Conservation (phyloP, 139 green algal genomes). For the Chlorella ohadii region DNA sequence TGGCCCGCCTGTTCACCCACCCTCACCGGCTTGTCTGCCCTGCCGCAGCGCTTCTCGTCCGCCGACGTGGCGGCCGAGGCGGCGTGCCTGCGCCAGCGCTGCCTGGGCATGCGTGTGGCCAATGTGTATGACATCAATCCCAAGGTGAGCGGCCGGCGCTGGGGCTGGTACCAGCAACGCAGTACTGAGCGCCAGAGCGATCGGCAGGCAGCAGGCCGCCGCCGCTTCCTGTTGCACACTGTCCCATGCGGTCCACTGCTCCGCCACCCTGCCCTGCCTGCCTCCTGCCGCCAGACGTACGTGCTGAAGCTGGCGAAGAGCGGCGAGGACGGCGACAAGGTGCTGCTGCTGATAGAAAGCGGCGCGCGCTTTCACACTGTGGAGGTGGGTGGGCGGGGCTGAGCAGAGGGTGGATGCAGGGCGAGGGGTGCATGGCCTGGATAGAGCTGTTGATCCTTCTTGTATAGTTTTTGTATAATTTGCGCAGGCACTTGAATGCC, state of each 20-base stretch:
- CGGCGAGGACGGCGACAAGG: conserved; percentile 94
- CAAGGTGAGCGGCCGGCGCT: conserved; percentile 62
- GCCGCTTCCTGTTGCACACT: too few relatives aligned
- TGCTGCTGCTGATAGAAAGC: conserved; percentile 92
- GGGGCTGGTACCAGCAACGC: too few relatives aligned
- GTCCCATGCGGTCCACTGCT: too few relatives aligned
- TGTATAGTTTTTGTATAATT: too few relatives aligned
- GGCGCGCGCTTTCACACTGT: conserved; percentile 92
- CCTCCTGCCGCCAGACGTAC: conserved; percentile 58
- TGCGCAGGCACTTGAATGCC: too few relatives aligned
- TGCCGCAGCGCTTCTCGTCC: conserved; percentile 4
- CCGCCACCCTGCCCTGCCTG: not conserved
- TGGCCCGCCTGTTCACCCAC: too few relatives aligned
- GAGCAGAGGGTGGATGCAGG: not conserved
- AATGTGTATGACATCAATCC: conserved; percentile 97
- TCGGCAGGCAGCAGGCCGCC: too few relatives aligned
- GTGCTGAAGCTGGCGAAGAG: conserved; percentile 90
- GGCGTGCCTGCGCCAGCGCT: conserved; percentile 75
- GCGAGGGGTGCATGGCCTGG: not conserved
- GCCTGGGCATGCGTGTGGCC: conserved; percentile 88
- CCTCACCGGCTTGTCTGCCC: too few relatives aligned
- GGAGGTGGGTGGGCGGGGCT: conserved; percentile 49
- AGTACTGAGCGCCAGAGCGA: too few relatives aligned
- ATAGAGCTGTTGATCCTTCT: too few relatives aligned
- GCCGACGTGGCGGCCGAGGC: conserved; percentile 86